Evolutionary conservation across 306 rosid genomes (phyloP).

Genomic region (Quillaja saponaria): DNA sequence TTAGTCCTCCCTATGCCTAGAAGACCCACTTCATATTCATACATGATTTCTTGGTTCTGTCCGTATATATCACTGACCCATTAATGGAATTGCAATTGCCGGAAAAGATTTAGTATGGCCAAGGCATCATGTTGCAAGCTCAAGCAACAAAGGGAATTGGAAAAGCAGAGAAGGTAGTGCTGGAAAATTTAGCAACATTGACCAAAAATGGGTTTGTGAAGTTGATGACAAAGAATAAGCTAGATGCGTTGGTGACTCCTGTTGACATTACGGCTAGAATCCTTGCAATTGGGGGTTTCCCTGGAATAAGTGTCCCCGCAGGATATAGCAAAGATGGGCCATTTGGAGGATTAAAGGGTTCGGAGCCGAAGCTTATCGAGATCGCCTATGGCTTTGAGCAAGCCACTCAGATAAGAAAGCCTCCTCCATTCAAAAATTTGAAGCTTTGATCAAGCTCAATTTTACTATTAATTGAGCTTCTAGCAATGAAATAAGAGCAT

Average conservation of each 20-base stretch:
- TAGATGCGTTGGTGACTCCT: constrained; percentile 51
- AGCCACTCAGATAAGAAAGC: constrained; percentile 44
- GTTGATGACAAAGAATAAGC: constrained; percentile 36
- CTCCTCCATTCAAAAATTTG: too few species aligned
- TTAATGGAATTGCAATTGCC: constrained; percentile 6
- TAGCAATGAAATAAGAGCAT: too few species aligned
- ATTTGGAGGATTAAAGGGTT: constrained; percentile 50
- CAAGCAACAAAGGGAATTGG: constrained; percentile 54
- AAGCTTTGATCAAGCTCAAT: too few species aligned
- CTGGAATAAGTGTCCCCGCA: constrained; percentile 51
- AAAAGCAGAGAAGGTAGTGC: constrained; percentile 30
- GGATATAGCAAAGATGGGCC: constrained; percentile 48
- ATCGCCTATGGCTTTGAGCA: constrained; percentile 65
- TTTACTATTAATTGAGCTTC: too few species aligned
- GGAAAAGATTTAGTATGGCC: constrained; percentile 61
- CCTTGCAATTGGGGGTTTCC: constrained; percentile 55
- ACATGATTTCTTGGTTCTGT: not conserved
- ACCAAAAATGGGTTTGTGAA: constrained; percentile 53
- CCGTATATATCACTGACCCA: not conserved
- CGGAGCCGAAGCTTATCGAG: constrained; percentile 47
- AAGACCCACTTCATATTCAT: not conserved
- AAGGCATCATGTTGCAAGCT: constrained; percentile 41
- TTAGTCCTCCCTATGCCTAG: constrained; percentile 16
- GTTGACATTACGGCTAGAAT: constrained; percentile 19
- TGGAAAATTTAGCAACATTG: constrained; percentile 32